Evolutionary conservation across 257 asterid species (phyloP).

Genomic region (Solanum rostratum): DNA sequence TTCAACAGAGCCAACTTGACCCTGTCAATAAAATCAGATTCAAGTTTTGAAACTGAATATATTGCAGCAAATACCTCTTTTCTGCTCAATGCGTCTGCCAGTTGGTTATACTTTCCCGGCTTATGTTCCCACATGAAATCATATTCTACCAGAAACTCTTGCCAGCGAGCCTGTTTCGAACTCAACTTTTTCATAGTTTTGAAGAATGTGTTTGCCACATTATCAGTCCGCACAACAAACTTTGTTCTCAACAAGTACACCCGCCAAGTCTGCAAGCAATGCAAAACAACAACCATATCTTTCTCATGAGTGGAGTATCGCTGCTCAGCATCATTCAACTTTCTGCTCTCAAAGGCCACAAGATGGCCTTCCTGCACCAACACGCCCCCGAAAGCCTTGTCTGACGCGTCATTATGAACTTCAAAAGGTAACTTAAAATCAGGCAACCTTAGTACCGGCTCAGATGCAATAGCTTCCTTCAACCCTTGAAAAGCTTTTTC

Average conservation of each 20-base stretch:
- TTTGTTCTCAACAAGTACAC: background rate
- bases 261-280: background rate
- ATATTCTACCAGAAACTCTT: too few relatives aligned
- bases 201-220: too few relatives aligned
- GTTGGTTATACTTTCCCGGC: too few relatives aligned
- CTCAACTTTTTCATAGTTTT: too few relatives aligned
- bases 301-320: background rate
- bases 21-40: too few relatives aligned
- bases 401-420: background rate
- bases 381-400: too few relatives aligned
- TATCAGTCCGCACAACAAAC: too few relatives aligned
- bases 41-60: background rate
- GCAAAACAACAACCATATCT: background rate
- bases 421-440: background rate
- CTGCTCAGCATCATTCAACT: background rate
- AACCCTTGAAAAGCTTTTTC: background rate
- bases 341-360: background rate
- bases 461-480: background rate
- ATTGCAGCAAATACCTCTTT: too few relatives aligned
- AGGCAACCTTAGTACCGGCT: background rate
- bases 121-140: too few relatives aligned
- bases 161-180: too few relatives aligned
- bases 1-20: too few relatives aligned
- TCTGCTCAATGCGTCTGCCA: too few relatives aligned
- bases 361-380: background rate